Evolutionary conservation across 768 basidiomycete genomes (phyloP).

Genomic region (Candolleomyces eurysporus): DNA sequence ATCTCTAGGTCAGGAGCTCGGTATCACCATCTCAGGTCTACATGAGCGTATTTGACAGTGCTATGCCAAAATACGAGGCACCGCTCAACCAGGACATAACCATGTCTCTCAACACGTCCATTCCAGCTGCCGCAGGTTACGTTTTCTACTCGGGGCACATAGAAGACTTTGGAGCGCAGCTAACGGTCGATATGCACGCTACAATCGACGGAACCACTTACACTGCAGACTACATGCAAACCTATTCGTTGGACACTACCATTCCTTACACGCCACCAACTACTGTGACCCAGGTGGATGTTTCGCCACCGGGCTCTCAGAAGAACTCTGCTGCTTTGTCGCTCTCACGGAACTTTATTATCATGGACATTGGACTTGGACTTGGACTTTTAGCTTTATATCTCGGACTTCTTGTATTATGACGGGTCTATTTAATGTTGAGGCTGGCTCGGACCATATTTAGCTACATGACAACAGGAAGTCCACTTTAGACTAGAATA

Average conservation of each 20-base stretch:
- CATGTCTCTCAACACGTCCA: conserved; percentile 9
- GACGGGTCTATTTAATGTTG: too few species aligned
- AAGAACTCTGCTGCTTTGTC: neutral
- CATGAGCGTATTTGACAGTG: conserved; percentile 13
- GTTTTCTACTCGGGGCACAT: conserved; percentile 11
- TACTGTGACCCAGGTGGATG: neutral
- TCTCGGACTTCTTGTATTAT: neutral
- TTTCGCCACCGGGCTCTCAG: neutral
- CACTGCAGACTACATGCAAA: conserved; percentile 15
- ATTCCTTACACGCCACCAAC: conserved; percentile 13
- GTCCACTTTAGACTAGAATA: too few species aligned
- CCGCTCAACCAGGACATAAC: conserved; percentile 6
- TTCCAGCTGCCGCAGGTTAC: conserved; percentile 10
- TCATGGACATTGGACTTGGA: neutral
- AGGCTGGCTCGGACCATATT: too few species aligned
- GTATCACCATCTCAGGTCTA: conserved; percentile 13
- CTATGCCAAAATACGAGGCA: conserved; percentile 6
- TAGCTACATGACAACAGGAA: too few species aligned
- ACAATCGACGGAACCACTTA: conserved; percentile 8
- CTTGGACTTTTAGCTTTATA: neutral
- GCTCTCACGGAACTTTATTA: neutral
- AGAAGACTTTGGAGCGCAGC: conserved; percentile 8
- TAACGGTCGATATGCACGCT: conserved; percentile 15
- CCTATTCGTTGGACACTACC: conserved; percentile 11
- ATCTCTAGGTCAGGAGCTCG: conserved; percentile 7